Conservation (phyloP, 805 yeast species). For the Wickerhamiella azyma region DNA sequence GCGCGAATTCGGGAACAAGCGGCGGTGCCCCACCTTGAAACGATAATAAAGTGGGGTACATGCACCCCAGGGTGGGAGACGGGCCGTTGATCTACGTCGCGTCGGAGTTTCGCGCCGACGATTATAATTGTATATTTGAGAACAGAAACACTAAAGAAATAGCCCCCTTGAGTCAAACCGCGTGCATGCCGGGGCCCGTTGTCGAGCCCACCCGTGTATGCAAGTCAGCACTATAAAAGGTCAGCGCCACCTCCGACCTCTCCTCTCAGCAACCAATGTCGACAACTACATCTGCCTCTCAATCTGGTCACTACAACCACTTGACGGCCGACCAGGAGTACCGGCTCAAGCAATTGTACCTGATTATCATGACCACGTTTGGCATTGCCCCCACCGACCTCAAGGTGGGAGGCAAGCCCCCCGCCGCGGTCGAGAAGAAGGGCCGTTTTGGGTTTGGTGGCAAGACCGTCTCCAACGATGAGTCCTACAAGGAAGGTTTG, state of each 20-base stretch:
- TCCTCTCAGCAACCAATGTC: neutral
- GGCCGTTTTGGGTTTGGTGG: slow-evolving; percentile 22
- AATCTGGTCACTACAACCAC: slow-evolving; percentile 27
- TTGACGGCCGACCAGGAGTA: slow-evolving; percentile 28
- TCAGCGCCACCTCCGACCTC: neutral
- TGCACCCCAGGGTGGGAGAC: neutral
- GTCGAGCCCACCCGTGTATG: neutral
- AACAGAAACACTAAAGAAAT: too few species aligned
- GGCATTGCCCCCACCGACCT: slow-evolving; percentile 21
- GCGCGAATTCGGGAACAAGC: too few species aligned
- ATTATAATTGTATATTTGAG: too few species aligned
- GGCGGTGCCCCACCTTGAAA: too few species aligned
- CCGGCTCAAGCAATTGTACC: slow-evolving; percentile 29
- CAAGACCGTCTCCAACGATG: slow-evolving; percentile 12
- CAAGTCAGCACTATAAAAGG: slow-evolving; percentile 1
- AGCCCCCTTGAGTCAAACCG: too few species aligned
- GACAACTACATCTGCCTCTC: neutral
- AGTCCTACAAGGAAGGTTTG: slow-evolving; percentile 17
- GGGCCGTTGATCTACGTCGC: neutral
- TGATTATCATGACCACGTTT: slow-evolving; percentile 18
- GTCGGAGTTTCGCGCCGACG: neutral
- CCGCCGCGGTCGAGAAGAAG: slow-evolving; percentile 18
- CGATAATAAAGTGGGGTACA: neutral
- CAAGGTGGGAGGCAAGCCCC: slow-evolving; percentile 18
- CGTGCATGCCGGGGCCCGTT: too few species aligned